phyloP scores from a whole-genome alignment of 2,329 filamentous ascomycete genomes.

The Albophoma yamanashiensis region DNA sequence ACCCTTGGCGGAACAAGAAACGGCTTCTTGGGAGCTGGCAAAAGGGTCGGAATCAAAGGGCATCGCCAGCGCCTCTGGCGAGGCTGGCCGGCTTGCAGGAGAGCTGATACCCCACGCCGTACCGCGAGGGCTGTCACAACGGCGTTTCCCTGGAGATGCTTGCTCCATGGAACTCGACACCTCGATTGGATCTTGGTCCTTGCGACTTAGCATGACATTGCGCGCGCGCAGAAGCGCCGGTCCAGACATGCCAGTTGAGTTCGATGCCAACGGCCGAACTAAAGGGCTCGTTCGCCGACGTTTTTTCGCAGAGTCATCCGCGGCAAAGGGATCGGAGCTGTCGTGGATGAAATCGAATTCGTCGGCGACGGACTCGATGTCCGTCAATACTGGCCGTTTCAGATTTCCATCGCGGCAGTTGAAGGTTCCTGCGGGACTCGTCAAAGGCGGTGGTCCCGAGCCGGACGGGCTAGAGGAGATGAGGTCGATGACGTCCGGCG shows the following conservation, averaged over 20 bases:
- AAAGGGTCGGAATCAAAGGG: conserved; percentile 20
- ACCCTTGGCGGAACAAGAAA: background rate
- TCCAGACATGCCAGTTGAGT: background rate
- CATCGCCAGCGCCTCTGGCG: background rate
- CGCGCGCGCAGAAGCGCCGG: background rate
- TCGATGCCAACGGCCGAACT: background rate
- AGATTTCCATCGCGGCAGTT: background rate
- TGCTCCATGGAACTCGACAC: conserved; percentile 23
- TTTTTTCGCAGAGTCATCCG: background rate
- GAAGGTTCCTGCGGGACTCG: background rate
- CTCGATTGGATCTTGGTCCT: conserved; percentile 19
- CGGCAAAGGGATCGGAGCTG: background rate
- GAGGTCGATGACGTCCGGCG: conserved; percentile 22
- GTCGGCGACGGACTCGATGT: background rate
- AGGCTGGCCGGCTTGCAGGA: background rate
- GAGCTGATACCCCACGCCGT: background rate
- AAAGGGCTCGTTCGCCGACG: background rate
- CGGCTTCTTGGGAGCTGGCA: conserved; percentile 18
- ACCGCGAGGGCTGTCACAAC: background rate
- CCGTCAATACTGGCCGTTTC: background rate
- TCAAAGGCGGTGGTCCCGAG: background rate
- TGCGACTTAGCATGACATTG: background rate
- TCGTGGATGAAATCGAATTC: background rate
- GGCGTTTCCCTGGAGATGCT: background rate
- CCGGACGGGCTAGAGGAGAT: conserved; percentile 23